phyloP scores from a whole-genome alignment of 192 early-diverging fungal genomes.

The Linnemannia exigua region DNA sequence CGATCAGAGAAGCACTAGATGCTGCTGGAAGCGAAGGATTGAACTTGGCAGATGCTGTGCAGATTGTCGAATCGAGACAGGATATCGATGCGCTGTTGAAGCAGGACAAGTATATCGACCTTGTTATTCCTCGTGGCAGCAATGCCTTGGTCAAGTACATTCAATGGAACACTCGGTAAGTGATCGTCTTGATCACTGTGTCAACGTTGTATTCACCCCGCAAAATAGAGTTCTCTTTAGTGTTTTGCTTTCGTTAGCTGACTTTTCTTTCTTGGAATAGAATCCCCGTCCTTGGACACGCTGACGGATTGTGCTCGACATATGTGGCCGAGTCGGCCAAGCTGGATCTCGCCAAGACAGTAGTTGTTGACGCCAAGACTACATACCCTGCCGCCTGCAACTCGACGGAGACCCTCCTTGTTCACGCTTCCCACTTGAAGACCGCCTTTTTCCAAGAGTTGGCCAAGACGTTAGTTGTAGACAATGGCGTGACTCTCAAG shows the following conservation, averaged over 20 bases:
- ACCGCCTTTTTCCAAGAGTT: slow-evolving; percentile 65
- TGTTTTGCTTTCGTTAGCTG: not conserved
- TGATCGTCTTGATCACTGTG: not conserved
- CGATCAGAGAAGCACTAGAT: slow-evolving; percentile 85
- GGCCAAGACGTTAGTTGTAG: slow-evolving; percentile 73
- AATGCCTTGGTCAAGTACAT: slow-evolving; percentile 93
- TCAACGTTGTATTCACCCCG: not conserved
- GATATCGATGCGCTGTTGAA: slow-evolving; percentile 89
- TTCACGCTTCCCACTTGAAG: slow-evolving; percentile 69
- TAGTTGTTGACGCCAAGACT: slow-evolving; percentile 94
- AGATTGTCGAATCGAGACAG: slow-evolving; percentile 91
- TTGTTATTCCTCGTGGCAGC: slow-evolving; percentile 96
- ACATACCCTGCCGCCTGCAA: slow-evolving; percentile 94
- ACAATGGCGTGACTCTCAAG: slow-evolving; percentile 71
- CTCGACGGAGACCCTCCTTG: slow-evolving; percentile 91
- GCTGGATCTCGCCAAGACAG: slow-evolving; percentile 77
- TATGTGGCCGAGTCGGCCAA: slow-evolving; percentile 91
- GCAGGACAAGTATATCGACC: slow-evolving; percentile 93
- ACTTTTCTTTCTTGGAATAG: slow-evolving; percentile 57
- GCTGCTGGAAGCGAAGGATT: slow-evolving; percentile 52
- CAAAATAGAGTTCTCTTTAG: not conserved
- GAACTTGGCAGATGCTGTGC: slow-evolving; percentile 82
- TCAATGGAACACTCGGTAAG: slow-evolving; percentile 89
- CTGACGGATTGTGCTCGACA: slow-evolving; percentile 96
- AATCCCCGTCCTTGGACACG: slow-evolving; percentile 99